Evolutionary conservation across 306 rosid species (phyloP).

Genomic region (Rubus idaeus): DNA sequence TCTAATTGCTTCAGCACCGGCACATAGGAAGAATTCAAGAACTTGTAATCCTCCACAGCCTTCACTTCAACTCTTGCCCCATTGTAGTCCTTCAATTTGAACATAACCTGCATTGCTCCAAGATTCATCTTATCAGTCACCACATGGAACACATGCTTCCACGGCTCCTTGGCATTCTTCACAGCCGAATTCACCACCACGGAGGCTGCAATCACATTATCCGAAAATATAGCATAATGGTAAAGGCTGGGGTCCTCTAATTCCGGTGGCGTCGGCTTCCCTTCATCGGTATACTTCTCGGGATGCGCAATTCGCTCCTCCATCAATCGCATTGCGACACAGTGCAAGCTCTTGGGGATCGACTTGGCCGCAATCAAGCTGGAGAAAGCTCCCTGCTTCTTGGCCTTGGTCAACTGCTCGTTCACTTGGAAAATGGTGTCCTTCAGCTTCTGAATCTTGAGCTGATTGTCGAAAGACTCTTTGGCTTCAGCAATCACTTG

Average conservation of each 20-base stretch:
- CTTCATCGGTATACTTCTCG: slow-evolving; percentile 56
- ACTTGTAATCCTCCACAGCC: slow-evolving; percentile 87
- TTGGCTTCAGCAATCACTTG: slow-evolving; percentile 84
- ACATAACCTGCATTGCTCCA: slow-evolving; percentile 93
- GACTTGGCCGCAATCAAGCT: slow-evolving; percentile 89
- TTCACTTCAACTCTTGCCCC: slow-evolving; percentile 76
- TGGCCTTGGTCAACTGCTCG: slow-evolving; percentile 78
- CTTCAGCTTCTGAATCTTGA: slow-evolving; percentile 93
- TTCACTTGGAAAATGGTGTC: slow-evolving; percentile 86
- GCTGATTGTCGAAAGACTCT: slow-evolving; percentile 88
- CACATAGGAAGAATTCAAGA: slow-evolving; percentile 74
- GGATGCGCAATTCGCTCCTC: slow-evolving; percentile 77
- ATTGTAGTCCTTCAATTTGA: slow-evolving; percentile 65
- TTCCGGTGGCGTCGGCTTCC: slow-evolving; percentile 55
- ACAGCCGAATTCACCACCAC: slow-evolving; percentile 84
- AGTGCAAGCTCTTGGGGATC: slow-evolving; percentile 76
- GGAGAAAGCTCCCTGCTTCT: slow-evolving; percentile 96
- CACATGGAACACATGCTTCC: slow-evolving; percentile 88
- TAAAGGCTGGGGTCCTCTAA: slow-evolving; percentile 73
- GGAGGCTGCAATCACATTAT: slow-evolving; percentile 76
- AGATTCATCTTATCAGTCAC: slow-evolving; percentile 92
- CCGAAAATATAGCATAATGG: slow-evolving; percentile 81
- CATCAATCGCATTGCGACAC: slow-evolving; percentile 69
- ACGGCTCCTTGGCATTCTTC: slow-evolving; percentile 74
- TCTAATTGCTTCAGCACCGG: slow-evolving; percentile 79